A percentile compares a stretch with the other conserved stretches of the same genome.
Evolutionary conservation across 2,329 filamentous ascomycete species (phyloP).

Genomic region (Lachnellula occidentalis): DNA sequence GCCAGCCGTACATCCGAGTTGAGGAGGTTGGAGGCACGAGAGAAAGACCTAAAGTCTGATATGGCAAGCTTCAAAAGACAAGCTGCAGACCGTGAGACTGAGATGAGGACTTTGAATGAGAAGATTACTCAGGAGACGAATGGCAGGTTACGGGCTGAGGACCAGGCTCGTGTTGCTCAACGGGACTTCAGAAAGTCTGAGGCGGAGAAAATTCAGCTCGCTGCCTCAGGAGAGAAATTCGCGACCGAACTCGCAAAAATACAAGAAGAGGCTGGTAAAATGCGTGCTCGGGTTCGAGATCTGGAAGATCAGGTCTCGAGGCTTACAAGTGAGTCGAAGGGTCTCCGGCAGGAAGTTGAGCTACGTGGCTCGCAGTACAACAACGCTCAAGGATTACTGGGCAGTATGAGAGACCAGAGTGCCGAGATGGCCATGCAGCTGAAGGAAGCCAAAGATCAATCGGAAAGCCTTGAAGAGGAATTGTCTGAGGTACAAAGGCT

Average conservation of each 20-base stretch:
- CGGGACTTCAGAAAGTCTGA: slow-evolving; percentile 75
- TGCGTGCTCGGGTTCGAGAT: slow-evolving; percentile 57
- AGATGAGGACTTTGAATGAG: slow-evolving; percentile 73
- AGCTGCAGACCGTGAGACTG: slow-evolving; percentile 66
- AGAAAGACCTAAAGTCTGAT: slow-evolving; percentile 76
- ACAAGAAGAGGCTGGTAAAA: slow-evolving; percentile 65
- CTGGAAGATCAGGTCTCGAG: slow-evolving; percentile 70
- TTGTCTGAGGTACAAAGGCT: slow-evolving; percentile 81
- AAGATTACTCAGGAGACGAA: slow-evolving; percentile 71
- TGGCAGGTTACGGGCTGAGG: slow-evolving; percentile 68
- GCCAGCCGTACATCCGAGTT: slow-evolving; percentile 56
- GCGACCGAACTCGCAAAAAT: slow-evolving; percentile 63
- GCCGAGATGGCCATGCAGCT: slow-evolving; percentile 85
- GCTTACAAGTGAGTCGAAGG: slow-evolving; percentile 60
- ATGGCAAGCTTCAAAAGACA: slow-evolving; percentile 64
- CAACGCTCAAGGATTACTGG: slow-evolving; percentile 78
- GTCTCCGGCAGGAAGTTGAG: slow-evolving; percentile 71
- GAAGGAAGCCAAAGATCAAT: slow-evolving; percentile 77
- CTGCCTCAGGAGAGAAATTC: slow-evolving; percentile 66
- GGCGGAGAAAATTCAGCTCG: slow-evolving; percentile 71
- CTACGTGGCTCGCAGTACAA: slow-evolving; percentile 81
- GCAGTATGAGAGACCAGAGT: slow-evolving; percentile 89
- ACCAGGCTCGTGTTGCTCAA: slow-evolving; percentile 66
- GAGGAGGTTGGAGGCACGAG: slow-evolving; percentile 70
- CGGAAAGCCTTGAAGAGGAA: slow-evolving; percentile 87